phyloP scores from a whole-genome alignment of 163 green algal species.

The Smithsoniella earleae region DNA sequence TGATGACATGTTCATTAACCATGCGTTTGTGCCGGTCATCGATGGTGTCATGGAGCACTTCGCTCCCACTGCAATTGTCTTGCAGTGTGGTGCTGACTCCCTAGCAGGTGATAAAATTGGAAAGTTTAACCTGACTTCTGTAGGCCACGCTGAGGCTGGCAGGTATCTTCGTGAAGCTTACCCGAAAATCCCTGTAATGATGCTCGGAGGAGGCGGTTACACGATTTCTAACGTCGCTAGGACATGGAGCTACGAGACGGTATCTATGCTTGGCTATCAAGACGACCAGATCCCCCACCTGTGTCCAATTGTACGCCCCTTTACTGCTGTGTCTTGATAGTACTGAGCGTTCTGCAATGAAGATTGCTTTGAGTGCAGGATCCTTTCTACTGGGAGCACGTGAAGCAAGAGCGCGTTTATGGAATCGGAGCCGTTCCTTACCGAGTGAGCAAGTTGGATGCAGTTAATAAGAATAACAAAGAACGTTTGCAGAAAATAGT shows the following conservation, averaged over 20 bases:
- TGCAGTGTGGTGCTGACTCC: constrained; percentile 86
- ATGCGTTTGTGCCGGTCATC: constrained; percentile 84
- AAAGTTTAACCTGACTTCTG: constrained; percentile 79
- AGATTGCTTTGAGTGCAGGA: background rate
- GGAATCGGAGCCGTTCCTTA: constrained; percentile 15
- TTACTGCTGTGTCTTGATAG: background rate
- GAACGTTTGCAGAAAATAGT: constrained; percentile 17
- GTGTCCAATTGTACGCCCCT: constrained; percentile 16
- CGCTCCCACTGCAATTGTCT: constrained; percentile 72
- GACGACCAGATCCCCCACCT: constrained; percentile 21
- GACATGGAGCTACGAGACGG: constrained; percentile 94
- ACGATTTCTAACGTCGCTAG: constrained; percentile 94
- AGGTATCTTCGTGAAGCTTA: background rate
- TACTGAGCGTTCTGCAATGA: background rate
- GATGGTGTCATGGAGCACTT: constrained; percentile 69
- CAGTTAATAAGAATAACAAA: background rate
- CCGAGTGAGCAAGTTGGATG: background rate
- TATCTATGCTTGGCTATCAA: constrained; percentile 43
- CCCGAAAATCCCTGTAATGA: constrained; percentile 51
- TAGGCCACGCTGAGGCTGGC: background rate
- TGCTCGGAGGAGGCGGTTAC: constrained; percentile 87
- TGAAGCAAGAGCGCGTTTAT: constrained; percentile 21
- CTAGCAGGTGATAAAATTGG: constrained; percentile 77
- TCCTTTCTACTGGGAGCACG: constrained; percentile 30
- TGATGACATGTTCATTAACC: constrained; percentile 65